Conservation (phyloP, 2,329 filamentous ascomycete genomes). For the Capronia epimyces region DNA sequence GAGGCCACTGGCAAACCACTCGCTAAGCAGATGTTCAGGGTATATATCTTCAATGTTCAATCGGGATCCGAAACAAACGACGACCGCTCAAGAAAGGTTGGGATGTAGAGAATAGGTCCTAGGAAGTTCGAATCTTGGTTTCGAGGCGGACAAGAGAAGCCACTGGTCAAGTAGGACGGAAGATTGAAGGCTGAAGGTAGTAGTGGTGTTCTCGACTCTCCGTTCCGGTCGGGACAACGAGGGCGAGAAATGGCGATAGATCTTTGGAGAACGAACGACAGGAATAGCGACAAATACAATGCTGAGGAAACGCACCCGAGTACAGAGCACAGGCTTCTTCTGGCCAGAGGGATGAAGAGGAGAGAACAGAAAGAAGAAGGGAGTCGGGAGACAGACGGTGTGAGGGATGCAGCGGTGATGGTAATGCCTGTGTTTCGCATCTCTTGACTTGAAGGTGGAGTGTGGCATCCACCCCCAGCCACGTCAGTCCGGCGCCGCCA, state of each 20-base stretch:
- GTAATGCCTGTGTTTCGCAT: constrained; percentile 1
- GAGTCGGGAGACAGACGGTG: not conserved
- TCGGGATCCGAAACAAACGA: too few relatives aligned
- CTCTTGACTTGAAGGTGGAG: not conserved
- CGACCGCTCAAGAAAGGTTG: too few relatives aligned
- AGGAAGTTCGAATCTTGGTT: too few relatives aligned
- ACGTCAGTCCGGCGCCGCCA: constrained; percentile 1
- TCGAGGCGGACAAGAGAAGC: too few relatives aligned
- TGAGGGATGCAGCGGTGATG: not conserved
- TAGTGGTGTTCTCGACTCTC: not conserved
- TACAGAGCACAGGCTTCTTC: constrained; percentile 3
- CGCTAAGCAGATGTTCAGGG: too few relatives aligned
- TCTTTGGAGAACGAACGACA: constrained; percentile 11
- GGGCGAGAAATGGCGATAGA: too few relatives aligned
- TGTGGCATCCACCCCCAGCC: constrained; percentile 3
- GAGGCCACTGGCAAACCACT: too few relatives aligned
- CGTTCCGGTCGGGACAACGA: too few relatives aligned
- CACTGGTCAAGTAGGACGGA: too few relatives aligned
- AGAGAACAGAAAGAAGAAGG: not conserved
- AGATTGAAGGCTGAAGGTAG: not conserved
- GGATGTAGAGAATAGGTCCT: too few relatives aligned
- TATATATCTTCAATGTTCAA: too few relatives aligned
- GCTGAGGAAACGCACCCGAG: not conserved
- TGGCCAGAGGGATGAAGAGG: not conserved
- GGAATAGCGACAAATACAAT: too few relatives aligned